phyloP scores from a whole-genome alignment of 345 rosid genomes.

The Lagerstroemia speciosa region DNA sequence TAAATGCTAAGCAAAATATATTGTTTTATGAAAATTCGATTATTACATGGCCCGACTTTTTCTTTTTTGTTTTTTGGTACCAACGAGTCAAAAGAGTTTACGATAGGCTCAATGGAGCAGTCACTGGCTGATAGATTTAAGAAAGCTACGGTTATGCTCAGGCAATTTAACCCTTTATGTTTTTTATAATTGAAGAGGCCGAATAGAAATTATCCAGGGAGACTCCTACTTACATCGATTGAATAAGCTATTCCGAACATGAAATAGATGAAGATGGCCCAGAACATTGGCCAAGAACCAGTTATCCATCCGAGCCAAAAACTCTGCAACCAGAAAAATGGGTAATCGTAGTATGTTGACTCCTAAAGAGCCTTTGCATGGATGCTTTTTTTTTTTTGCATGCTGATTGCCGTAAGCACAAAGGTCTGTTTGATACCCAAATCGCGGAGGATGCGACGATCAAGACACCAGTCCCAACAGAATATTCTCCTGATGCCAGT shows the following conservation, averaged over 20 bases:
- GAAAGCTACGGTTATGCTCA: neutral
- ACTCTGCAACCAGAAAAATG: slow-evolving; percentile 40
- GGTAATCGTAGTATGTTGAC: neutral
- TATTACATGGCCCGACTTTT: no score
- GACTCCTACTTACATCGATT: slow-evolving; percentile 55
- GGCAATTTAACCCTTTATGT: neutral
- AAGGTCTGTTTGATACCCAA: slow-evolving; percentile 41
- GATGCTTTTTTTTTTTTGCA: no score
- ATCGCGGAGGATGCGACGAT: slow-evolving; percentile 55
- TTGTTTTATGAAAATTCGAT: no score
- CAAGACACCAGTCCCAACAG: slow-evolving; percentile 47
- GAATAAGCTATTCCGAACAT: slow-evolving; percentile 95
- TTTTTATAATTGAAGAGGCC: no score
- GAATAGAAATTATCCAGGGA: neutral
- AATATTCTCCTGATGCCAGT: slow-evolving; percentile 87
- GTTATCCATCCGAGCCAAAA: slow-evolving; percentile 88
- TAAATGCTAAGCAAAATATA: no score
- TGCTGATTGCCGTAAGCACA: neutral
- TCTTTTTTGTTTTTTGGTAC: neutral
- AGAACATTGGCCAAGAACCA: slow-evolving; percentile 87
- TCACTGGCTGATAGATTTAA: neutral
- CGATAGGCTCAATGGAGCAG: neutral
- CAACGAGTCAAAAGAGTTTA: no score
- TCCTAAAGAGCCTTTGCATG: no score
- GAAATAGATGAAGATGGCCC: slow-evolving; percentile 90